Percentiles rank a stretch among this genome's conserved stretches.
Conservation (phyloP, 1,284 basidiomycete species). For the Ganoderma meredithae region DNA sequence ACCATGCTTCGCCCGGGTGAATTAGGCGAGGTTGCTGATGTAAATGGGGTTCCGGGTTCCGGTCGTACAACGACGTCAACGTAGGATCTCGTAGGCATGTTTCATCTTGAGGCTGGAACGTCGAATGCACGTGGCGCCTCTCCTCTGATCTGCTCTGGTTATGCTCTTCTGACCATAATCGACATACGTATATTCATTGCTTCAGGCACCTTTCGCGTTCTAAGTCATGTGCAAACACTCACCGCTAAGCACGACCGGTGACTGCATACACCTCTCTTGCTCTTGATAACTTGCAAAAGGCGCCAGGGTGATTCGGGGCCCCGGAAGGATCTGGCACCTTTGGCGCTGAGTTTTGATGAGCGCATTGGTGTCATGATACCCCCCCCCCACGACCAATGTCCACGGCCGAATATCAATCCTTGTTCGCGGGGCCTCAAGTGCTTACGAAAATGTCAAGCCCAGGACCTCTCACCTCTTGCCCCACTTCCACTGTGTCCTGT, state of each 20-base stretch:
- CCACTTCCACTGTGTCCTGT: not conserved
- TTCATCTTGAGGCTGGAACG: not conserved
- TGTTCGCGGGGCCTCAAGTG: not conserved
- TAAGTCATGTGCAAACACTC: not conserved
- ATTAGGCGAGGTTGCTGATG: conserved; percentile 24
- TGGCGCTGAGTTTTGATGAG: not conserved
- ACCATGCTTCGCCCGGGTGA: conserved; percentile 10
- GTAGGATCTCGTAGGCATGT: not conserved
- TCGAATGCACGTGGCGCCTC: not conserved
- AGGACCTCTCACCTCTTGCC: not conserved
- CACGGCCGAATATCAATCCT: not conserved
- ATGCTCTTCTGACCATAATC: not conserved
- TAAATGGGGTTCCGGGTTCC: conserved; percentile 11
- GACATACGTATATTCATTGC: not conserved
- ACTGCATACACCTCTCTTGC: no score
- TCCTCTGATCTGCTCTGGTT: not conserved
- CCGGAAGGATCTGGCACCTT: not conserved
- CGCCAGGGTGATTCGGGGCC: not conserved
- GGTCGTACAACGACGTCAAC: not conserved
- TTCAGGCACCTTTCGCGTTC: not conserved
- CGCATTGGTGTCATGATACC: not conserved
- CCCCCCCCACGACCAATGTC: not conserved
- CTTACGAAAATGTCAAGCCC: not conserved
- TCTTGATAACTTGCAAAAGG: no score
- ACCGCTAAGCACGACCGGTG: no score